These are phyloP conservation scores for Vicia faba DNA, from an alignment of 306 rosid species.

Conservation along the genomic window DNA sequence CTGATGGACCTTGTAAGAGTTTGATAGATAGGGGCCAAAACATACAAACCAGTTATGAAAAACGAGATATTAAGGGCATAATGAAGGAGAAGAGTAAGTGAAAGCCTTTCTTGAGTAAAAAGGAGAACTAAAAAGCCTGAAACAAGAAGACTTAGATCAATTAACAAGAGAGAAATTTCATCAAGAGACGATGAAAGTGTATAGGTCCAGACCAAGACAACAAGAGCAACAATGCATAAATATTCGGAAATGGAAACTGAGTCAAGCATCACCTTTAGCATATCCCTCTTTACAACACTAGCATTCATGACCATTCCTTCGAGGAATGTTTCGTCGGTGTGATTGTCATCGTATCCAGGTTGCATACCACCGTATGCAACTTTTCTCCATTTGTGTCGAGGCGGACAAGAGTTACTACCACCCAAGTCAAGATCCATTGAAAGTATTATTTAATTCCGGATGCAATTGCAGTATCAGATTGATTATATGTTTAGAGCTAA, in stretches of 20 bases:
- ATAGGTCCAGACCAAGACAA: constrained; percentile 78
- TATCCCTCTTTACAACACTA: constrained; percentile 73
- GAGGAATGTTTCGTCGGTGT: constrained; percentile 83
- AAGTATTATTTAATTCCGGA: constrained; percentile 33
- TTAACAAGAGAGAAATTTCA: constrained; percentile 67
- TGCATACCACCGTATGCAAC: constrained; percentile 98
- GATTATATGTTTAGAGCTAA: constrained; percentile 19
- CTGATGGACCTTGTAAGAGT: constrained; percentile 92
- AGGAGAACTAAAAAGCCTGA: constrained; percentile 72
- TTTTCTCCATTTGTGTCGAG: constrained; percentile 72
- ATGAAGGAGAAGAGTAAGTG: constrained; percentile 63
- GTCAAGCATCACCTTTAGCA: constrained; percentile 55
- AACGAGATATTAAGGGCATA: constrained; percentile 73
- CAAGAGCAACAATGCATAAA: constrained; percentile 81
- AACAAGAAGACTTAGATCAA: constrained; percentile 74
- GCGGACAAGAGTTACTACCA: constrained; percentile 42
- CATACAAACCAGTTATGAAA: constrained; percentile 70
- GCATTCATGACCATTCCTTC: constrained; percentile 96
- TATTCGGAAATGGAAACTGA: constrained; percentile 87
- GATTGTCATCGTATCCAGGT: constrained; percentile 82
- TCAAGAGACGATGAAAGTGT: constrained; percentile 74
- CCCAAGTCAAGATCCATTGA: constrained; percentile 40
- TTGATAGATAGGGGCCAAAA: constrained; percentile 87
- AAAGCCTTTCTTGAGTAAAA: constrained; percentile 81
- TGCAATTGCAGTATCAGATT: constrained; percentile 8